A percentile compares a stretch with the other conserved stretches of the same genome.
phyloP scores from a whole-genome alignment of 305 asterid species.

The Striga hermonthica region DNA sequence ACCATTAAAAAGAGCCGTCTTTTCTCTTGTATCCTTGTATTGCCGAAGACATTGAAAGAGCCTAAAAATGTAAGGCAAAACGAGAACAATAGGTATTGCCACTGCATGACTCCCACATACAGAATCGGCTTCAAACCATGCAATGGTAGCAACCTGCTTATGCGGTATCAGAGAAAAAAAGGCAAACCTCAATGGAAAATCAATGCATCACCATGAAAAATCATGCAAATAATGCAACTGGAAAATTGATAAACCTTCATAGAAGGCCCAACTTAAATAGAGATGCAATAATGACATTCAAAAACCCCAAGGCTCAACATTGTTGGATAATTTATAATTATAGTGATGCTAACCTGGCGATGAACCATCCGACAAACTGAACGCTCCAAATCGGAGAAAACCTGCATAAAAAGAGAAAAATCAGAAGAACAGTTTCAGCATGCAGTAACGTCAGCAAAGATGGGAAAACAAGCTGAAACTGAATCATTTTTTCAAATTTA shows the following conservation, averaged over 20 bases:
- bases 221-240: slow-evolving; percentile 1
- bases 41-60: slow-evolving; percentile 96
- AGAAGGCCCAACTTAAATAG: slow-evolving; percentile 24
- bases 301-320: slow-evolving; percentile 24
- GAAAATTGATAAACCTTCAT: slow-evolving; percentile 19
- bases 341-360: slow-evolving; percentile 66
- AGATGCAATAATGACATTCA: slow-evolving; percentile 15
- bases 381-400: slow-evolving; percentile 98
- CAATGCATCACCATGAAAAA: slow-evolving; percentile 7
- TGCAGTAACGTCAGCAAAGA: background rate
- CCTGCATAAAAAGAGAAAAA: slow-evolving; percentile 49
- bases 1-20: slow-evolving; percentile 80
- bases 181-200: slow-evolving; percentile 28
- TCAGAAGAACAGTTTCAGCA: slow-evolving; percentile 1
- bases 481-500: background rate
- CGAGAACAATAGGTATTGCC: slow-evolving; percentile 87
- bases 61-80: slow-evolving; percentile 89
- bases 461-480: slow-evolving; percentile 1
- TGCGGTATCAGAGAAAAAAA: slow-evolving; percentile 30
- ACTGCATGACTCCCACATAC: slow-evolving; percentile 98
- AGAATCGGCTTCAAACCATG: slow-evolving; percentile 99
- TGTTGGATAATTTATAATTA: slow-evolving; percentile 20
- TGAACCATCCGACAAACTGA: slow-evolving; percentile 97
- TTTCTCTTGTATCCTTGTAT: slow-evolving; percentile 90
- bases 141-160: slow-evolving; percentile 96